These are phyloP conservation scores for Podila clonocystis DNA, from an alignment of 192 early-diverging fungal genomes.

Conservation along the genomic window DNA sequence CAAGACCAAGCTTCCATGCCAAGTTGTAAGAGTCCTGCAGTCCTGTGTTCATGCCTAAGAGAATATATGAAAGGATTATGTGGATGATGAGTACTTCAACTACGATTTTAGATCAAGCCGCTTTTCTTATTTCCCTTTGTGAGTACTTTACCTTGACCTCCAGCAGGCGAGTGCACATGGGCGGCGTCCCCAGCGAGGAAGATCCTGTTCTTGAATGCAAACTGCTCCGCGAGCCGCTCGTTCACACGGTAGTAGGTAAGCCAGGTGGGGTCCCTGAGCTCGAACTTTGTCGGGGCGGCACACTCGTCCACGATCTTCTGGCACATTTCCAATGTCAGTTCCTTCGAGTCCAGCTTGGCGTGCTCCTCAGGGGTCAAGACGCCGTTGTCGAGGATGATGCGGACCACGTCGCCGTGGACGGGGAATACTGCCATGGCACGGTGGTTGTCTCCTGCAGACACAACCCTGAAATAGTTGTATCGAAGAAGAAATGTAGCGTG, in stretches of 20 bases:
- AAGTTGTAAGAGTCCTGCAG: conserved; percentile 57
- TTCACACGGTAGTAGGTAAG: conserved; percentile 48
- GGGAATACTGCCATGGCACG: conserved; percentile 26
- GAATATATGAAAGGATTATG: background rate
- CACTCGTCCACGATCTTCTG: conserved; percentile 6
- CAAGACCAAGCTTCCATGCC: conserved; percentile 57
- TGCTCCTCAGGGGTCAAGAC: conserved; percentile 34
- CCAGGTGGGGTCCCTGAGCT: conserved; percentile 22
- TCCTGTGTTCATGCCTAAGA: conserved; percentile 53
- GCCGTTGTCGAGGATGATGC: conserved; percentile 42
- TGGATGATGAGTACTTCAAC: too few relatives aligned
- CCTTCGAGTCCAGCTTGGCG: conserved; percentile 17
- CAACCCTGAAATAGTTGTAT: background rate
- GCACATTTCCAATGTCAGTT: conserved; percentile 27
- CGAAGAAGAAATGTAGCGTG: background rate
- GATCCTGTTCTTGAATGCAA: conserved; percentile 37
- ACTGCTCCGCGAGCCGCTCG: conserved; percentile 38
- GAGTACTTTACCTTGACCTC: conserved; percentile 39
- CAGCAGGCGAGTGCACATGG: conserved; percentile 54
- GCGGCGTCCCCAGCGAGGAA: conserved; percentile 60
- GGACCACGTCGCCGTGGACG: conserved; percentile 12
- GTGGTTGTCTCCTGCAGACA: conserved; percentile 22
- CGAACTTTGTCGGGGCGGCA: conserved; percentile 23
- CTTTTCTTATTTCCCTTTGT: background rate
- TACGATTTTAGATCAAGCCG: too few relatives aligned